A percentile compares a stretch with the other conserved stretches of the same genome.
Conservation (phyloP, 257 asterid genomes). For the Ajuga chamaepitys region DNA sequence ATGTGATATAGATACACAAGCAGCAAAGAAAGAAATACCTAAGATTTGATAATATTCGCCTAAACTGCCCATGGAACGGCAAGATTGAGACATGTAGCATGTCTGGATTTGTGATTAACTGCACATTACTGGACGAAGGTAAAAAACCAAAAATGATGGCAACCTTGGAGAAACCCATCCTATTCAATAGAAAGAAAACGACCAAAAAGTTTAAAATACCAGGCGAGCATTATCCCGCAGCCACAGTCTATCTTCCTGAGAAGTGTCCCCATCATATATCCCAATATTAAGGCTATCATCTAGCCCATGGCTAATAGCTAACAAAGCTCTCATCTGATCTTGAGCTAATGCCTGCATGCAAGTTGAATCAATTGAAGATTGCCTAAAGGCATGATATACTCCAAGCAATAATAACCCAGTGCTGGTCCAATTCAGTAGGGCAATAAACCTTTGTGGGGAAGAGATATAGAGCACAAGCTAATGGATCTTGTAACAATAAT, state of each 20-base stretch:
- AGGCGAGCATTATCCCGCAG: slow-evolving; percentile 81
- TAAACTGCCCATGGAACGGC: slow-evolving; percentile 77
- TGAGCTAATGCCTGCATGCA: slow-evolving; percentile 87
- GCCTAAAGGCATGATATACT: slow-evolving; percentile 5
- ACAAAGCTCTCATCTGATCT: slow-evolving; percentile 82
- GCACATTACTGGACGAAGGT: slow-evolving; percentile 30
- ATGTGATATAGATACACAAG: slow-evolving; percentile 11
- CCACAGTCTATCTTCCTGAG: slow-evolving; percentile 74
- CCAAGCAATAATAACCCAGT: slow-evolving; percentile 12
- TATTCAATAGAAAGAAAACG: slow-evolving; percentile 9
- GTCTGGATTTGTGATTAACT: slow-evolving; percentile 96
- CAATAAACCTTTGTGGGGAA: slow-evolving; percentile 84
- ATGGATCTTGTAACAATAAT: slow-evolving; percentile 47
- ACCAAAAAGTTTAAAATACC: slow-evolving; percentile 38
- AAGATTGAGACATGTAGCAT: slow-evolving; percentile 89
- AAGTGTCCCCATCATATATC: slow-evolving; percentile 93
- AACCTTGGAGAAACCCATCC: slow-evolving; percentile 5
- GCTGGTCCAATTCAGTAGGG: slow-evolving; percentile 6
- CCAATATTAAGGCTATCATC: slow-evolving; percentile 66
- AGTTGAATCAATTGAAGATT: slow-evolving; percentile 19
- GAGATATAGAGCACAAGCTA: slow-evolving; percentile 82
- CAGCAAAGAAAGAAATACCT: slow-evolving; percentile 34
- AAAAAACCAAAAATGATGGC: slow-evolving; percentile 6
- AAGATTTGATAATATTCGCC: slow-evolving; percentile 74
- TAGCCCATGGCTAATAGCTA: slow-evolving; percentile 48